These are phyloP conservation scores for Alternaria angustiovoidea DNA, from an alignment of 2,329 filamentous ascomycete genomes.

Conservation along the genomic window DNA sequence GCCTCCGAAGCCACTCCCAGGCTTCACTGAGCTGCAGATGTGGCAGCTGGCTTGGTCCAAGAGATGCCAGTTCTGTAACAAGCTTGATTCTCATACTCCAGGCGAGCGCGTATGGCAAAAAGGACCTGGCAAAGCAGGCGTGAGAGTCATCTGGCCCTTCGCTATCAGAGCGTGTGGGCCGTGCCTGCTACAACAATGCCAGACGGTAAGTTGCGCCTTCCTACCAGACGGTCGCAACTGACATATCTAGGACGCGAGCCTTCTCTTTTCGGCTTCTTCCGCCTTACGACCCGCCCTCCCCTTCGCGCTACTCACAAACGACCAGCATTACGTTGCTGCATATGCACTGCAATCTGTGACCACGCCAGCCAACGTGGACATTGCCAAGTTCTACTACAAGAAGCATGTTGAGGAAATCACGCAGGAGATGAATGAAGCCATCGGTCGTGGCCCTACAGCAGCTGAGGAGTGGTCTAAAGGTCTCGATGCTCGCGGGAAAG, in stretches of 20 bases:
- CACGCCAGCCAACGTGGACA: slow-evolving; percentile 58
- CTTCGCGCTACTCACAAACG: slow-evolving; percentile 70
- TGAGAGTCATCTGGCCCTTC: slow-evolving; percentile 76
- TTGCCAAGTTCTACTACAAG: slow-evolving; percentile 73
- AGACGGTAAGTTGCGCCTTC: slow-evolving; percentile 65
- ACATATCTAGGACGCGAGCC: slow-evolving; percentile 69
- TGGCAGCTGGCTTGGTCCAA: slow-evolving; percentile 72
- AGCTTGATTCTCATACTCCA: slow-evolving; percentile 40
- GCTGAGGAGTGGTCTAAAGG: slow-evolving; percentile 83
- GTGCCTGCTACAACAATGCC: slow-evolving; percentile 68
- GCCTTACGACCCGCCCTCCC: slow-evolving; percentile 73
- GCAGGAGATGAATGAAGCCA: slow-evolving; percentile 69
- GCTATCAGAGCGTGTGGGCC: slow-evolving; percentile 69
- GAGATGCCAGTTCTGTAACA: slow-evolving; percentile 74
- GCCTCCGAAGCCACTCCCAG: slow-evolving; percentile 73
- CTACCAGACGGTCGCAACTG: slow-evolving; percentile 27
- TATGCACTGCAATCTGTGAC: slow-evolving; percentile 62
- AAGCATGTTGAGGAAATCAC: slow-evolving; percentile 69
- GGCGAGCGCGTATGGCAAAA: slow-evolving; percentile 60
- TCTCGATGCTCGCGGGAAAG: slow-evolving; percentile 69
- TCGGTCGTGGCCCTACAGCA: slow-evolving; percentile 71
- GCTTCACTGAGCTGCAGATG: slow-evolving; percentile 76
- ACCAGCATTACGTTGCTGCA: slow-evolving; percentile 67
- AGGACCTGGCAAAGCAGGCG: slow-evolving; percentile 68
- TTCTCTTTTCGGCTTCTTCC: slow-evolving; percentile 70